Conservation (phyloP, 140 eudicot species). For the Bidens hawaiensis region DNA sequence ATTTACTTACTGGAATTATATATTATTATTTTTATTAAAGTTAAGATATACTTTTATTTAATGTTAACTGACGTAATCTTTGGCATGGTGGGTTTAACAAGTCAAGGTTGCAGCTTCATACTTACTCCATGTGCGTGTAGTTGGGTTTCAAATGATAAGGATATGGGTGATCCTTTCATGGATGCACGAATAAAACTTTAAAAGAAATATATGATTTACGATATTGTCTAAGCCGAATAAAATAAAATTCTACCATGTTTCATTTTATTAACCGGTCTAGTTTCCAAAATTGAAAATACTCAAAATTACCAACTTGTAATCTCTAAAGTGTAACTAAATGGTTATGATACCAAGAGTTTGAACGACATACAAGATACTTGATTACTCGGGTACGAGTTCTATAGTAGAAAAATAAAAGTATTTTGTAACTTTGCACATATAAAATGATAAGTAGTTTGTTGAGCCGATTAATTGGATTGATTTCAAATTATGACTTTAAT, state of each 20-base stretch:
- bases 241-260: too few species aligned
- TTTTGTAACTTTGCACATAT: too few species aligned
- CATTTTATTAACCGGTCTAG: too few species aligned
- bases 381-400: too few species aligned
- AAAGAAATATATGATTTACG: background rate
- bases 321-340: background rate
- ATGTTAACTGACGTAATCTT: background rate
- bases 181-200: background rate
- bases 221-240: too few species aligned
- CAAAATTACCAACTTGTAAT: too few species aligned
- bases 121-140: conserved; percentile 34
- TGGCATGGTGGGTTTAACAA: conserved; percentile 10
- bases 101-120: conserved; percentile 35
- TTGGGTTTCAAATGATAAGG: conserved; percentile 27
- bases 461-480: too few species aligned
- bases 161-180: background rate
- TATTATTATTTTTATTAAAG: background rate
- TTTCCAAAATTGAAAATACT: too few species aligned
- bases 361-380: background rate
- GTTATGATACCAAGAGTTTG: background rate
- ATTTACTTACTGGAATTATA: background rate
- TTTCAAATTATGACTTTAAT: too few species aligned
- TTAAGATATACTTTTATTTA: background rate
- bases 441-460: too few species aligned
- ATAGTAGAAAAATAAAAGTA: too few species aligned